Evolutionary conservation across 2,329 filamentous ascomycete genomes (phyloP).

Genomic region (Fusarium dlaminii): DNA sequence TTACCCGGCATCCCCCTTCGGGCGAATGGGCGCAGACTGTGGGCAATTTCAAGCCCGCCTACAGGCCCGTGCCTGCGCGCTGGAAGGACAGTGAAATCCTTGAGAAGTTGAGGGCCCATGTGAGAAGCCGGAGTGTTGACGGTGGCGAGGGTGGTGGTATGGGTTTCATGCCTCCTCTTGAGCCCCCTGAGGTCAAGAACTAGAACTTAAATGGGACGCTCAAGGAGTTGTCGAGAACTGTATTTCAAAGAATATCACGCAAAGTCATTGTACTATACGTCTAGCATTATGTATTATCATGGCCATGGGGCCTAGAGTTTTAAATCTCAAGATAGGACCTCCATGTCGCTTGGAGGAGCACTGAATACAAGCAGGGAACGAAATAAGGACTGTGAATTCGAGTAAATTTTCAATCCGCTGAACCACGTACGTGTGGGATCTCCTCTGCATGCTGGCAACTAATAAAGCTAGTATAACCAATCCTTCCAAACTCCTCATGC

Average conservation of each 20-base stretch:
- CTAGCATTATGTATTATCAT: constrained; percentile 23
- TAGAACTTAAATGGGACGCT: not conserved
- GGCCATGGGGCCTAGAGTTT: constrained; percentile 6
- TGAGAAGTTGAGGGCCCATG: constrained; percentile 79
- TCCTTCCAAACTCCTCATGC: not conserved
- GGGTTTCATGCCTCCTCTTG: constrained; percentile 66
- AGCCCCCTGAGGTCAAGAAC: constrained; percentile 15
- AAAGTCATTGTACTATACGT: constrained; percentile 23
- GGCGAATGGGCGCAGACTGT: constrained; percentile 98
- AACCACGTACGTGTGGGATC: not conserved
- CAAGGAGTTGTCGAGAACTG: not conserved
- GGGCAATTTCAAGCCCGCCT: constrained; percentile 92
- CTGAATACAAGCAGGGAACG: not conserved
- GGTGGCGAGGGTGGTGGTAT: constrained; percentile 57
- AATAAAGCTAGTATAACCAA: not conserved
- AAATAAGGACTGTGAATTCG: not conserved
- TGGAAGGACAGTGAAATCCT: constrained; percentile 89
- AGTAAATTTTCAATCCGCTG: not conserved
- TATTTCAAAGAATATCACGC: not conserved
- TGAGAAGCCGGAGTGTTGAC: constrained; percentile 66
- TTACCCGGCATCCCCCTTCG: constrained; percentile 49
- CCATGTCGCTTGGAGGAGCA: not conserved
- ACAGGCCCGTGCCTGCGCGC: constrained; percentile 84
- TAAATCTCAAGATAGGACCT: not conserved
- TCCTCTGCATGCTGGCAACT: not conserved